Base-by-base conservation (phyloP, 2,329 filamentous ascomycete genomes). In the Trichophyton benhamiae region DNA sequence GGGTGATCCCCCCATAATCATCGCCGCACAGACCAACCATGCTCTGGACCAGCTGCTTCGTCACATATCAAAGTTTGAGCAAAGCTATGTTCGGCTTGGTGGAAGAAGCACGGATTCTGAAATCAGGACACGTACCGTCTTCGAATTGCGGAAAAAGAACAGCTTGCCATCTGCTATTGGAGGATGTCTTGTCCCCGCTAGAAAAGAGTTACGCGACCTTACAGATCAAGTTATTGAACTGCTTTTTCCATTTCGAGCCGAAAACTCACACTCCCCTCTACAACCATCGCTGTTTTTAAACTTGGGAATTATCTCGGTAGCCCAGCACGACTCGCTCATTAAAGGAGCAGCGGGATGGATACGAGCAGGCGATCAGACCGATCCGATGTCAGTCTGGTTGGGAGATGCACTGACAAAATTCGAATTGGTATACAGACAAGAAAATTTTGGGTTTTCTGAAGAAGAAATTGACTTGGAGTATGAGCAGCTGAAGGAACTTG, bases 1-100 rank as follows among this genome's bases (percentile, higher is more conserved):
- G 1, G 77, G 73, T 0, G 83, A 86, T 62, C 80, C 85, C 7
- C 88, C 88, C 0, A 85, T 96, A 33, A 79, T 96, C 20, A 79
- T 96, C 2, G 82, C 90, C 0, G 90, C 89, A 6, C 90, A 96
- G 67, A 96, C 91, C 0, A 96, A 96, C 63, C 90, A 96, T 72
- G 91, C 91, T 0, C 76, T 96, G 0, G 91, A 96, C 67, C 91
- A 96, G 69, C 77, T 96, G 0, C 77, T 96, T 0, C 75, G 76
- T 0, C 83, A 86, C 60, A 78, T 90, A 15, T 77, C 83, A 0
- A 69, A 76, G 4, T 87, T 87, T 66, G 85, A 87, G 66, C 72
- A 75, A 0, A 79, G 83, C 0, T 85, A 91, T 62, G 75, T 87
- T 57, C 81, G 86, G 7, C 74, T 89, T 8, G 90, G 90, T 48